These are phyloP conservation scores for Raphidocelis subcapitata DNA, from an alignment of 139 green algal genomes.

Conservation along the genomic window DNA sequence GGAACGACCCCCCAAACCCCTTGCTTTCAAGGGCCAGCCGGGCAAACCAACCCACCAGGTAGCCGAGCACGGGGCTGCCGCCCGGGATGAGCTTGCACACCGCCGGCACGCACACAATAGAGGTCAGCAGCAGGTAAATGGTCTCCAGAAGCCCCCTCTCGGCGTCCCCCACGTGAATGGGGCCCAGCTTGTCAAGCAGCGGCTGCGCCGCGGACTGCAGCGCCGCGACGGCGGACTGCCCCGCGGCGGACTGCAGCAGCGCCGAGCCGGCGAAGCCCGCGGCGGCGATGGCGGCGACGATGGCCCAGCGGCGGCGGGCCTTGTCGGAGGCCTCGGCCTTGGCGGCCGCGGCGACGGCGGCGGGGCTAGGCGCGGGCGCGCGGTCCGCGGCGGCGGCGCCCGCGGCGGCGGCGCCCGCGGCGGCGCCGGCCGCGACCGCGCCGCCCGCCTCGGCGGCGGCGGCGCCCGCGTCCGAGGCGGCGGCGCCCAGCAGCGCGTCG, in stretches of 20 bases:
- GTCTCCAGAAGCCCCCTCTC: slow-evolving; percentile 83
- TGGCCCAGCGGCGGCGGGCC: slow-evolving; percentile 4
- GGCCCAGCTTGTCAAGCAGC: slow-evolving; percentile 31
- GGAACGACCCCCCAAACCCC: too few species aligned
- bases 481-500: not conserved
- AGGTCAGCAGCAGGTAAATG: slow-evolving; percentile 86
- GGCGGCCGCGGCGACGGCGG: slow-evolving; percentile 9
- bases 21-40: too few species aligned
- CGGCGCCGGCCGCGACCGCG: not conserved
- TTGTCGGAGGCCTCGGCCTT: slow-evolving; percentile 13
- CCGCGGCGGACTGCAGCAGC: slow-evolving; percentile 8
- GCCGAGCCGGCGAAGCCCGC: slow-evolving; percentile 22
- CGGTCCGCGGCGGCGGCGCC: not conserved
- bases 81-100: slow-evolving; percentile 86
- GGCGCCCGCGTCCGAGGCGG: not conserved
- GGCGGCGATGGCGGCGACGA: slow-evolving; percentile 15
- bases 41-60: slow-evolving; percentile 62
- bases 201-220: not conserved
- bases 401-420: not conserved
- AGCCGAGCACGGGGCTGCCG: slow-evolving; percentile 92
- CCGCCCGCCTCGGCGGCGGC: not conserved
- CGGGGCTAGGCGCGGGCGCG: too few species aligned
- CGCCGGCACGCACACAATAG: slow-evolving; percentile 81
- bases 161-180: slow-evolving; percentile 61
- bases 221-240: slow-evolving; percentile 6